Evolutionary conservation across 2,329 filamentous ascomycete genomes (phyloP).

Genomic region (Pseudocercospora cruenta): DNA sequence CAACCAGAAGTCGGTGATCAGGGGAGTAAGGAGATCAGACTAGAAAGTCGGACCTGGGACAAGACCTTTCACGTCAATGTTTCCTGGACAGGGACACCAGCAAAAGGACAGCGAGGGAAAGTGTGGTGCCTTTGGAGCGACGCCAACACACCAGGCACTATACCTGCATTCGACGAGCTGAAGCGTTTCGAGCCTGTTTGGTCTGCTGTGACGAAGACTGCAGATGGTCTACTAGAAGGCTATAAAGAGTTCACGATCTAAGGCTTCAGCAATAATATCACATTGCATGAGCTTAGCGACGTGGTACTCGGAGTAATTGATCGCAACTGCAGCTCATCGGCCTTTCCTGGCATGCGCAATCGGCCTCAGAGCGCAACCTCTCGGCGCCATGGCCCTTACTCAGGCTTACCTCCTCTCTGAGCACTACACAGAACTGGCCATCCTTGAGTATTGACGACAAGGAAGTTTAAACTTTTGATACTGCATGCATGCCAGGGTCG

Average conservation of each 20-base stretch:
- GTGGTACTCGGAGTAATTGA: not conserved
- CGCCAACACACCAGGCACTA: slow-evolving; percentile 69
- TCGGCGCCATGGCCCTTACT: not conserved
- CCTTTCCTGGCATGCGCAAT: not conserved
- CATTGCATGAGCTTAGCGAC: not conserved
- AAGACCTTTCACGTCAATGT: slow-evolving; percentile 76
- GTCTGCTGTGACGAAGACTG: slow-evolving; percentile 75
- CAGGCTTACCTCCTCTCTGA: not conserved
- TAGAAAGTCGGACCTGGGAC: slow-evolving; percentile 83
- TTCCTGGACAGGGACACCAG: slow-evolving; percentile 56
- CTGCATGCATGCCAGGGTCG: not conserved
- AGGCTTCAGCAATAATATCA: slow-evolving; percentile 4
- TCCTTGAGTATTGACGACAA: not conserved
- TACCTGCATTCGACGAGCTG: slow-evolving; percentile 84
- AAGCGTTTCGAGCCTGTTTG: slow-evolving; percentile 76
- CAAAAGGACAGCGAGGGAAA: slow-evolving; percentile 59
- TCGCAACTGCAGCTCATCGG: not conserved
- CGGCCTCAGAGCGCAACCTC: not conserved
- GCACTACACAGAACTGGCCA: not conserved
- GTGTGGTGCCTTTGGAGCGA: slow-evolving; percentile 88
- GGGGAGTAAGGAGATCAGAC: slow-evolving; percentile 69
- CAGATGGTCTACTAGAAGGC: slow-evolving; percentile 80
- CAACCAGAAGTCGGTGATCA: slow-evolving; percentile 54
- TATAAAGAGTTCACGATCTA: slow-evolving; percentile 64
- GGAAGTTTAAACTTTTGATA: not conserved